phyloP scores from a whole-genome alignment of 2,329 filamentous ascomycete species.

The Torrubiellomyces zombiae region DNA sequence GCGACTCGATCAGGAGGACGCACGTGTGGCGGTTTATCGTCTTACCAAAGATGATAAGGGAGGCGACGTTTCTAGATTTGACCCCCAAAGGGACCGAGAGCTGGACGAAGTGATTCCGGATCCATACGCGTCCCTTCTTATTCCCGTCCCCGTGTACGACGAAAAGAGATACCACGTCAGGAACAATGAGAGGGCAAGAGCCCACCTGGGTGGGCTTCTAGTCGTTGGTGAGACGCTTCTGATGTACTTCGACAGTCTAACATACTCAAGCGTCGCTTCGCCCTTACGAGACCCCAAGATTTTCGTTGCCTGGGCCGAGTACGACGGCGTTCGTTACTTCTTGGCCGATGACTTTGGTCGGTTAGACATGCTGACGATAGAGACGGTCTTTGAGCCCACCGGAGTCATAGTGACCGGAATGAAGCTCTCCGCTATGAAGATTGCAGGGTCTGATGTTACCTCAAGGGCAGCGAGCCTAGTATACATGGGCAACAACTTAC shows the following conservation, averaged over 20 bases:
- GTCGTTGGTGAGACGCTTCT: conserved; percentile 68
- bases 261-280: conserved; percentile 46
- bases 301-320: conserved; percentile 80
- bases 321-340: conserved; percentile 70
- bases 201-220: conserved; percentile 53
- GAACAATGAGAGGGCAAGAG: conserved; percentile 32
- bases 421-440: conserved; percentile 36
- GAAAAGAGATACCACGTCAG: conserved; percentile 44
- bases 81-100: conserved; percentile 36
- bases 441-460: conserved; percentile 24
- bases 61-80: conserved; percentile 34
- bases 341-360: conserved; percentile 82
- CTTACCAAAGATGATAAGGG: conserved; percentile 42
- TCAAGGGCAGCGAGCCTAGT: conserved; percentile 65
- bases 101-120: conserved; percentile 36
- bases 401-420: conserved; percentile 55
- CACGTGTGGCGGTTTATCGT: conserved; percentile 41
- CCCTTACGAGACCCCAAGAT: conserved; percentile 59
- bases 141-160: conserved; percentile 41
- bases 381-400: conserved; percentile 46
- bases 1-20: conserved; percentile 32
- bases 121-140: conserved; percentile 40
- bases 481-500: conserved; percentile 53
- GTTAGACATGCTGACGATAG: conserved; percentile 69
- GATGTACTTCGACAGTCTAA: conserved; percentile 69